phyloP scores from a whole-genome alignment of 352 stramenopile species.

The Phytophthora sansomeana region DNA sequence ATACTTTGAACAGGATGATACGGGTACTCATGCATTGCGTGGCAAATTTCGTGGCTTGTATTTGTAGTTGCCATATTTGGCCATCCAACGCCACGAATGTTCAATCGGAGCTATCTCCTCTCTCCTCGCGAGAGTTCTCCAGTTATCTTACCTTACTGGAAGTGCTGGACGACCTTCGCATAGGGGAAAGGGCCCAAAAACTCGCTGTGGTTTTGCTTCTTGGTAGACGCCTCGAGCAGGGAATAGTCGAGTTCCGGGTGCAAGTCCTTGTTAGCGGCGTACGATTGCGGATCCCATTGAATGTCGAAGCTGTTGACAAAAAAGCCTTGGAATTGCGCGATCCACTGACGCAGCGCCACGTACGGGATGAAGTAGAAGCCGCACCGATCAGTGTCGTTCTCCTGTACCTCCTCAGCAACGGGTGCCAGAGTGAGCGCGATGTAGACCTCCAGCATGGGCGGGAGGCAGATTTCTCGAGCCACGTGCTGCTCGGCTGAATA shows the following conservation, averaged over 20 bases:
- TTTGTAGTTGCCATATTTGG: too few species aligned
- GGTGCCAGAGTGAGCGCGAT: conserved; percentile 68
- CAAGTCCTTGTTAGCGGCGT: conserved; percentile 60
- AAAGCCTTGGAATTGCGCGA: conserved; percentile 82
- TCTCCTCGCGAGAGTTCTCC: background rate
- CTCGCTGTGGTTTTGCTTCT: conserved; percentile 73
- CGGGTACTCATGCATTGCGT: too few species aligned
- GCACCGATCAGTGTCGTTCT: conserved; percentile 82
- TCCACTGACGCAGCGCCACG: conserved; percentile 76
- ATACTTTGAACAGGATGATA: too few species aligned
- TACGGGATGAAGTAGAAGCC: conserved; percentile 90
- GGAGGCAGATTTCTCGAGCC: conserved; percentile 67
- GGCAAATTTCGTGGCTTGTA: too few species aligned
- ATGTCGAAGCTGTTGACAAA: conserved; percentile 88
- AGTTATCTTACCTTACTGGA: conserved; percentile 31
- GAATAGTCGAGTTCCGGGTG: conserved; percentile 69
- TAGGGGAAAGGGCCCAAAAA: conserved; percentile 84
- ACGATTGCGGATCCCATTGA: conserved; percentile 75
- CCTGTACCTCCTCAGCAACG: conserved; percentile 58
- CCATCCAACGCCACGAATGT: too few species aligned
- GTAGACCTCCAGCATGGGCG: conserved; percentile 78
- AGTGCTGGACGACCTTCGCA: conserved; percentile 65
- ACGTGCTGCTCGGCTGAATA: conserved; percentile 60
- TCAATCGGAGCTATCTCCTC: too few species aligned
- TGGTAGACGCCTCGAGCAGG: conserved; percentile 69